Evolutionary conservation across 2,329 filamentous ascomycete species (phyloP).

Genomic region (Phaeosphaeriaceae sp.): DNA sequence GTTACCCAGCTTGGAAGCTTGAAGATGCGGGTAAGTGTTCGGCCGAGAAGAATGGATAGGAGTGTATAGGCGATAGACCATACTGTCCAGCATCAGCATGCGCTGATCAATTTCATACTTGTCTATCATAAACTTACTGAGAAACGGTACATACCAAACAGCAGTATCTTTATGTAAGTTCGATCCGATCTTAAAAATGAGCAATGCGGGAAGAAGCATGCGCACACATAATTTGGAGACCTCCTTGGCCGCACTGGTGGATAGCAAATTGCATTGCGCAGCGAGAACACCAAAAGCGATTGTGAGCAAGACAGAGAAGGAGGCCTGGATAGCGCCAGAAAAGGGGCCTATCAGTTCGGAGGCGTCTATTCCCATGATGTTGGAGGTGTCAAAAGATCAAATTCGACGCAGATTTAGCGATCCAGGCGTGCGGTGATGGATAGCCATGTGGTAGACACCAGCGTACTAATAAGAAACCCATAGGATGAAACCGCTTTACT

Average conservation of each 20-base stretch:
- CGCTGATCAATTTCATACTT: neutral
- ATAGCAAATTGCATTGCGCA: conserved; percentile 58
- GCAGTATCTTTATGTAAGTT: conserved; percentile 57
- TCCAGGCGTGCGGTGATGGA: neutral
- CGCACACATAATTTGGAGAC: conserved; percentile 60
- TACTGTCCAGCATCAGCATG: conserved; percentile 40
- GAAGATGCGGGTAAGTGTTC: conserved; percentile 52
- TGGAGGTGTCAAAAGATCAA: neutral
- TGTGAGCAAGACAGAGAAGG: conserved; percentile 61
- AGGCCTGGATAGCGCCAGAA: conserved; percentile 61
- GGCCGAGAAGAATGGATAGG: conserved; percentile 57
- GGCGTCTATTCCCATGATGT: conserved; percentile 28
- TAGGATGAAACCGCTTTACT: neutral
- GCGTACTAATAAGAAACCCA: neutral
- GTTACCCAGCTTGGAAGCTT: conserved; percentile 61
- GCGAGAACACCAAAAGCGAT: conserved; percentile 60
- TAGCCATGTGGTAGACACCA: neutral
- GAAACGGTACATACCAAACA: conserved; percentile 56
- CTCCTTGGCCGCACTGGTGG: conserved; percentile 56
- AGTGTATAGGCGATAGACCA: conserved; percentile 60
- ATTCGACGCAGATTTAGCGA: neutral
- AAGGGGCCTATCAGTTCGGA: conserved; percentile 52
- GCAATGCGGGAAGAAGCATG: conserved; percentile 60
- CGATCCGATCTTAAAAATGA: conserved; percentile 61
- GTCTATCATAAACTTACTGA: conserved; percentile 44